Base-by-base conservation (phyloP, 805 yeast species). In the Kodamaea jinghongensis region DNA sequence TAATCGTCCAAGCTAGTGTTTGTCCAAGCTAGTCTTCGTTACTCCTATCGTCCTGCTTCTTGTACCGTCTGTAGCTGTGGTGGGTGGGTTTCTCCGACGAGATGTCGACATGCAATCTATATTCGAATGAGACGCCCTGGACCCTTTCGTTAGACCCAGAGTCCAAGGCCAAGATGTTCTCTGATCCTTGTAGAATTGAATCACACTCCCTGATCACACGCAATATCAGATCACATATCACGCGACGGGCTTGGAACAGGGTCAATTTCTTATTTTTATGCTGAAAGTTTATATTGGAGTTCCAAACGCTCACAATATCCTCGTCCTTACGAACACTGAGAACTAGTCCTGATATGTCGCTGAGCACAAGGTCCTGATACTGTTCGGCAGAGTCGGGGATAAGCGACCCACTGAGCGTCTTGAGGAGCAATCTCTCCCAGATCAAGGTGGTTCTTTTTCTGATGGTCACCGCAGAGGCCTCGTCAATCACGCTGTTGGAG, bases 241-340 rank as follows among this genome's bases (percentile, higher is more conserved):
- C 56, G 38, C 78, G 56, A 44, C 73, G 56, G 13, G 73, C 71
- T 45, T 65, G 67, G 52, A 71, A 70, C 20, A 71, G 61, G 6
- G 74, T 67, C 43, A 69, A 56, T 37, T 60, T 61, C 47, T 45
- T 58, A 52, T 42, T 42, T 39, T 41, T 49, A 43, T 49, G 56
- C 34, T 54, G 61, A 41, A 65, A 64, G 37, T 65, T 65, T 30
- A 67, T 51, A 50, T 75, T 75, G 14, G 75, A 68, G 58, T 79
- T 81, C 88, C 88, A 81, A 35, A 81, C 66, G 41, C 77, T 65
- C 39, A 81, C 64, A 27, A 78, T 72, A 48, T 76, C 80, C 44
- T 78, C 84, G 44, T 78, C 82, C 26, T 71, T 69, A 34, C 85
- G 69, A 11, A 77, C 73, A 52, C 81, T 73, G 39, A 81, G 64